phyloP scores from a whole-genome alignment of 768 basidiomycete species.

The Amanita subjunquillea region DNA sequence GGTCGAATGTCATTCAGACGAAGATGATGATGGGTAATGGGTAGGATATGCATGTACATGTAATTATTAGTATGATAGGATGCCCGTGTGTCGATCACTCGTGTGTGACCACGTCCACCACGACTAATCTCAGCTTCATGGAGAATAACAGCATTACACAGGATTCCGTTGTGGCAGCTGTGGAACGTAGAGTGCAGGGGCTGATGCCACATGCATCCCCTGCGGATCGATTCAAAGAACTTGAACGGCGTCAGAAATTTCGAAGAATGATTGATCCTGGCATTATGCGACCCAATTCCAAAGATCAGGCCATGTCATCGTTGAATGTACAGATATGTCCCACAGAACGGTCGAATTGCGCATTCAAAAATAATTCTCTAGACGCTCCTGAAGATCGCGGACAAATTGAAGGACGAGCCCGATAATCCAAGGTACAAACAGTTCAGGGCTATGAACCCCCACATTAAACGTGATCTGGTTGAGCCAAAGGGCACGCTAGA shows the following conservation, averaged over 20 bases:
- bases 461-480: conserved; percentile 57
- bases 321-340: conserved; percentile 41
- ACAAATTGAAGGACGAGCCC: conserved; percentile 67
- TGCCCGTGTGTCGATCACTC: not conserved
- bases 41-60: not conserved
- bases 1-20: not conserved
- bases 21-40: not conserved
- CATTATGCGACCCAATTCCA: conserved; percentile 61
- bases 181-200: conserved; percentile 29
- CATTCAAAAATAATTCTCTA: conserved; percentile 17
- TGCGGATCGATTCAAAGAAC: conserved; percentile 35
- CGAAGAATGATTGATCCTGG: conserved; percentile 73
- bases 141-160: conserved; percentile 12
- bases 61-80: not conserved
- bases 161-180: conserved; percentile 29
- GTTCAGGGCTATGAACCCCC: conserved; percentile 68
- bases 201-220: conserved; percentile 23
- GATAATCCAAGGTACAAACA: conserved; percentile 60
- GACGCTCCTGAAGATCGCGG: conserved; percentile 59
- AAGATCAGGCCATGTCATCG: conserved; percentile 46
- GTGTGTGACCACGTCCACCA: not conserved
- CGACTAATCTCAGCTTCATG: not conserved
- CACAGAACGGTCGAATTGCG: conserved; percentile 6
- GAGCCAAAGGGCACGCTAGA: conserved; percentile 70
- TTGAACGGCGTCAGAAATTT: conserved; percentile 62